These are phyloP conservation scores for Flaveria bidentis DNA, from an alignment of 129 eudicot genomes.

Conservation along the genomic window DNA sequence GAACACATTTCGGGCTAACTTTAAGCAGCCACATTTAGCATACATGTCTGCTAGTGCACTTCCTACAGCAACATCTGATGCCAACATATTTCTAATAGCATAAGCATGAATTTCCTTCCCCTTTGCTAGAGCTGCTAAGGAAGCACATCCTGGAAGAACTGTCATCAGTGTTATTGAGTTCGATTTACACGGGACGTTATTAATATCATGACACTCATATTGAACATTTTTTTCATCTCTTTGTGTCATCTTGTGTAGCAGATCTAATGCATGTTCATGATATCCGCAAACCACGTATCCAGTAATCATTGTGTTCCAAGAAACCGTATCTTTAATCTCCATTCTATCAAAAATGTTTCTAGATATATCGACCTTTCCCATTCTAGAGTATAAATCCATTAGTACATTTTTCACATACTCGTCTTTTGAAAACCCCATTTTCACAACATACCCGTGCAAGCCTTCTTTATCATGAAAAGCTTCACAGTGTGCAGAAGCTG, in stretches of 20 bases:
- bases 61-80: slow-evolving; percentile 74
- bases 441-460: slow-evolving; percentile 68
- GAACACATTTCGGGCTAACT: slow-evolving; percentile 57
- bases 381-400: slow-evolving; percentile 82
- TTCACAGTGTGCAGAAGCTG: slow-evolving; percentile 70
- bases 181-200: slow-evolving; percentile 39
- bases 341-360: slow-evolving; percentile 59
- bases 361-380: slow-evolving; percentile 50
- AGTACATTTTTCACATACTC: slow-evolving; percentile 75
- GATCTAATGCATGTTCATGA: slow-evolving; percentile 62
- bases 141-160: slow-evolving; percentile 87
- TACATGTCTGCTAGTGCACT: slow-evolving; percentile 87
- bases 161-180: slow-evolving; percentile 75
- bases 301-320: slow-evolving; percentile 89
- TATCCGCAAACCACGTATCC: slow-evolving; percentile 75
- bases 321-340: slow-evolving; percentile 70
- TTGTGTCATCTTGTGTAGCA: slow-evolving; percentile 60
- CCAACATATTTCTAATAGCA: slow-evolving; percentile 58
- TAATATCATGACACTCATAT: slow-evolving; percentile 8
- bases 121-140: slow-evolving; percentile 70
- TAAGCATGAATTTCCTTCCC: slow-evolving; percentile 84
- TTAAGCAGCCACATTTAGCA: slow-evolving; percentile 78
- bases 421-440: slow-evolving; percentile 59
- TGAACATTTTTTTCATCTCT: slow-evolving; percentile 23
- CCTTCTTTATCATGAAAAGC: slow-evolving; percentile 65